These are phyloP conservation scores for Inonotus obliquus DNA, from an alignment of 1,284 basidiomycete genomes.

Conservation along the genomic window DNA sequence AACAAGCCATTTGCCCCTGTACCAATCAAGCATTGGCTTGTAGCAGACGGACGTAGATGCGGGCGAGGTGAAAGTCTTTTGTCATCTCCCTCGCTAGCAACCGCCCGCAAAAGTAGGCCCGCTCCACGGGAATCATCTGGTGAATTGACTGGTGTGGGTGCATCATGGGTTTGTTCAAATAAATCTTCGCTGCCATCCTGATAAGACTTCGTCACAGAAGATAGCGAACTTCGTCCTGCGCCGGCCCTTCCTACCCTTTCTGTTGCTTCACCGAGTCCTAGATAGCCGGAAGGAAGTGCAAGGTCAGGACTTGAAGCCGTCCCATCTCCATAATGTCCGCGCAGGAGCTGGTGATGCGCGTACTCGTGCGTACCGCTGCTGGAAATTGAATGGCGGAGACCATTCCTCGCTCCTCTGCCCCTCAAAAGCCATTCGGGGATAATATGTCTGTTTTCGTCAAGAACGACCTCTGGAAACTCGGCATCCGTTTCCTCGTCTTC, in stretches of 20 bases:
- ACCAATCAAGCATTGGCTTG: conserved; percentile 14
- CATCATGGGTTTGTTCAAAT: conserved; percentile 35
- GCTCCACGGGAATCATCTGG: conserved; percentile 30
- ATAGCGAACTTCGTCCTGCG: conserved; percentile 36
- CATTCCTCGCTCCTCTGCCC: conserved; percentile 38
- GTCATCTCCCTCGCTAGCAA: conserved; percentile 1
- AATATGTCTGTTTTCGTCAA: conserved; percentile 93
- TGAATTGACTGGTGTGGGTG: conserved; percentile 37
- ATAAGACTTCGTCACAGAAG: conserved; percentile 34
- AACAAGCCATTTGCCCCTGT: conserved; percentile 43
- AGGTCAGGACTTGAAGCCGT: conserved; percentile 67
- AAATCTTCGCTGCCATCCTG: conserved; percentile 4
- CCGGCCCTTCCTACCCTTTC: not conserved
- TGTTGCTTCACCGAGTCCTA: conserved; percentile 4
- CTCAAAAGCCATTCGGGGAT: conserved; percentile 89
- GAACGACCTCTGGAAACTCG: conserved; percentile 84
- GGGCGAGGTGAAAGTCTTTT: conserved; percentile 1
- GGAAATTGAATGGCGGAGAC: conserved; percentile 47
- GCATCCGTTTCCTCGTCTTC: conserved; percentile 41
- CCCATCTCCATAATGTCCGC: conserved; percentile 25
- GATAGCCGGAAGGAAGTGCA: conserved; percentile 18
- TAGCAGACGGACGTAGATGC: not conserved
- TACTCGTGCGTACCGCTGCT: conserved; percentile 22
- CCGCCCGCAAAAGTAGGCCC: conserved; percentile 16
- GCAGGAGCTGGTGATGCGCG: conserved; percentile 23